Percentiles rank a stretch among this genome's conserved stretches.
phyloP scores from a whole-genome alignment of 2,329 filamentous ascomycete species.

The Xylaria polymorpha region DNA sequence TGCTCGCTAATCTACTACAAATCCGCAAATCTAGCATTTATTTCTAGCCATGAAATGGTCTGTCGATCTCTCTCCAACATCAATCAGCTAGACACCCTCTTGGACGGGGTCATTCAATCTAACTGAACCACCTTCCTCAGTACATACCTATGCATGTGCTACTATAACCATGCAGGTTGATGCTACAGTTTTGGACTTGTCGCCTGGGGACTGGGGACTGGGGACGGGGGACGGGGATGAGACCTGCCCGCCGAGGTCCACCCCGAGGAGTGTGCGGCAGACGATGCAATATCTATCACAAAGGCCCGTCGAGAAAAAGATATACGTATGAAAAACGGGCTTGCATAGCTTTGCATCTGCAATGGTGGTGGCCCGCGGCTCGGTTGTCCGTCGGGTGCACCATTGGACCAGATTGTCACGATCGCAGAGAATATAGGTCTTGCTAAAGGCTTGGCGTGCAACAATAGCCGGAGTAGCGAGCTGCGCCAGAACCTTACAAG shows the following conservation, averaged over 20 bases:
- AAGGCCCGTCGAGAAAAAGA: conserved; percentile 1
- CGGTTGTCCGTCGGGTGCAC: conserved; percentile 16
- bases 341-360: conserved; percentile 20
- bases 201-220: no score
- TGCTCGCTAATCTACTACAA: conserved; percentile 3
- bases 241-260: background rate
- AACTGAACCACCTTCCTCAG: background rate
- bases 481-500: conserved; percentile 34
- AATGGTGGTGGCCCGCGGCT: conserved; percentile 9
- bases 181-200: conserved; percentile 4
- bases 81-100: background rate
- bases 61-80: no score
- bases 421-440: conserved; percentile 5
- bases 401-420: conserved; percentile 14
- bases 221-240: no score
- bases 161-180: conserved; percentile 12
- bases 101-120: background rate
- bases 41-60: background rate
- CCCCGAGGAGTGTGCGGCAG: conserved; percentile 14
- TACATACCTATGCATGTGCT: background rate
- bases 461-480: conserved; percentile 22
- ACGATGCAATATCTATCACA: conserved; percentile 19
- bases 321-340: conserved; percentile 10
- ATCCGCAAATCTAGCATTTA: background rate
- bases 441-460: conserved; percentile 33